Base-by-base conservation (phyloP, 108 stramenopile species). In the Skeletonema tropicum region DNA sequence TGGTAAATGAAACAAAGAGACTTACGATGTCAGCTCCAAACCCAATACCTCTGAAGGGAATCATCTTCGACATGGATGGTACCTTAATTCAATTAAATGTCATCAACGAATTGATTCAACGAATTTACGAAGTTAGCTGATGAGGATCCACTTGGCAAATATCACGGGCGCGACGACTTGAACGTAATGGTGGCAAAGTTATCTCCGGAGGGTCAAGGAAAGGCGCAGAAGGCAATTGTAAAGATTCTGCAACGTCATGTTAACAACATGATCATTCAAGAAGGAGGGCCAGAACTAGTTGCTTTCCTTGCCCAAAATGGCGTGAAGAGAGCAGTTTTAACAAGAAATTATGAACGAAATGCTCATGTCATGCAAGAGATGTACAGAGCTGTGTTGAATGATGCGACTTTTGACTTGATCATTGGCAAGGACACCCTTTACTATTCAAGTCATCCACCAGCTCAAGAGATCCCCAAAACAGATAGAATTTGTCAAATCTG, bases 61-160 rank as follows among this genome's bases (percentile, higher is more conserved):
- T 75, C 35, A 65, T 75, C 33, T 75, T 75, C 58, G 74, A 75
- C 57, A 75, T 75, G 74, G 74, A 75, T 59, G 74, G 74, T 2
- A 75, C 74, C 3, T 33, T 75, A 15, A 59, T 49, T 41, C 15
- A 69, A 42, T 57, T 33, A n/a, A 69, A 42, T 68, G 69, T 75
- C 4, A 30, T 68, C 23, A 36, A 58, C 12, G 55, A 58, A 17
- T 52, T 75, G 55, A 38, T 66, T 15, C 45, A 25, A 1, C 55
- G 57, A 11, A 69, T 75, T 5, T 69, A 69, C 29, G 5, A 57
- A 17, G 19, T 75, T 69, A n/a, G 74, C 74, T 14, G 62, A 64
- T 10, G 13, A 38, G 5, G 74, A 75, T 69, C 17, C 21, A 41
- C 0, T 41, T 8, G 46, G 26, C 0, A 15, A 67, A 31, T 5